These are phyloP conservation scores for Pseudogymnoascus sp. DNA, from an alignment of 2,329 filamentous ascomycete species.

Conservation along the genomic window DNA sequence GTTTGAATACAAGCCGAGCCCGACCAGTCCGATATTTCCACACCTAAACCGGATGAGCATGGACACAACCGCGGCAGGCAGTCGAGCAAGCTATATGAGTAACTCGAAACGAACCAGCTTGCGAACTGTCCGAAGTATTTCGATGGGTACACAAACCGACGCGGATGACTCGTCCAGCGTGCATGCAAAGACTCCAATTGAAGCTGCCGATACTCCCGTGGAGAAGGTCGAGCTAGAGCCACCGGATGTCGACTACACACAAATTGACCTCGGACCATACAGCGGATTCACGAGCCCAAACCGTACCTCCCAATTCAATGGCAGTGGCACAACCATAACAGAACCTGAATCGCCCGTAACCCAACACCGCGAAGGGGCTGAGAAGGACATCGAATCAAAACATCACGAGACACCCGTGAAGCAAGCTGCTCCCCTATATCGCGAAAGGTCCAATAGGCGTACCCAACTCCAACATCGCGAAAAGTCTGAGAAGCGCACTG, in stretches of 20 bases:
- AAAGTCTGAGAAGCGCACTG: conserved; percentile 30
- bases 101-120: conserved; percentile 45
- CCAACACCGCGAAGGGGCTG: conserved; percentile 24
- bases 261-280: conserved; percentile 45
- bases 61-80: conserved; percentile 54
- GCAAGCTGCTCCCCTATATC: conserved; percentile 28
- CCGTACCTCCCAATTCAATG: conserved; percentile 23
- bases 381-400: conserved; percentile 29
- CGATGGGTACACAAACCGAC: conserved; percentile 54
- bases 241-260: conserved; percentile 52
- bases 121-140: conserved; percentile 62
- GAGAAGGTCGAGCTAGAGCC: conserved; percentile 37
- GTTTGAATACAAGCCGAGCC: conserved; percentile 74
- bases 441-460: conserved; percentile 27
- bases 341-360: conserved; percentile 20
- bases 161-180: conserved; percentile 44
- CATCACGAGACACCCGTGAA: conserved; percentile 27
- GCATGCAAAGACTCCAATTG: conserved; percentile 26
- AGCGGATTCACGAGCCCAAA: conserved; percentile 21
- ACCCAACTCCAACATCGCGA: conserved; percentile 28
- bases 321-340: conserved; percentile 12
- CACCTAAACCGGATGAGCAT: conserved; percentile 56
- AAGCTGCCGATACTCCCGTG: conserved; percentile 29
- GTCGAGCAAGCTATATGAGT: conserved; percentile 68
- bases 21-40: conserved; percentile 62